Conservation (phyloP, 768 basidiomycete species). For the Tulasnella sp. region DNA sequence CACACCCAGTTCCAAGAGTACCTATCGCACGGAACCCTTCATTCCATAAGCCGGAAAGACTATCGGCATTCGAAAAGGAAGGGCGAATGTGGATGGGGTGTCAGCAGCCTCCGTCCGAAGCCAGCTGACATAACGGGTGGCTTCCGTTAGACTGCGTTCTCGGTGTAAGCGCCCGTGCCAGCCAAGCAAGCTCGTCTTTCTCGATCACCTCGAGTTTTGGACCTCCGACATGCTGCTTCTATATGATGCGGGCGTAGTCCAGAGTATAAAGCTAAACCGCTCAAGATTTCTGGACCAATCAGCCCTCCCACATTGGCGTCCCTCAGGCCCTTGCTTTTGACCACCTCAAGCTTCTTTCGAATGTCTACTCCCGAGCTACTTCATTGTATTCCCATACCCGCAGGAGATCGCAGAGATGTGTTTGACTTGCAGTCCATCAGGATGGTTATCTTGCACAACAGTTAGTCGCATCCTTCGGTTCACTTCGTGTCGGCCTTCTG, state of each 20-base stretch:
- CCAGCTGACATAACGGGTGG: not conserved
- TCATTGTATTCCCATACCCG: constrained; percentile 22
- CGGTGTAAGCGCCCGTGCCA: not conserved
- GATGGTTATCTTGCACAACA: constrained; percentile 31
- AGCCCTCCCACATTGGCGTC: not conserved
- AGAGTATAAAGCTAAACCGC: not conserved
- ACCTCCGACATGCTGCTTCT: not conserved
- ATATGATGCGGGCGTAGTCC: not conserved
- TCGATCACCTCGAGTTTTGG: not conserved
- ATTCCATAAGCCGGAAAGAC: not conserved
- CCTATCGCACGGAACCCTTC: not conserved
- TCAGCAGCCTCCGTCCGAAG: not conserved
- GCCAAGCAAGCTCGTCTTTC: not conserved
- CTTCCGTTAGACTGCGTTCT: not conserved
- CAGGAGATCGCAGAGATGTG: constrained; percentile 14
- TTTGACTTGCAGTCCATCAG: constrained; percentile 25
- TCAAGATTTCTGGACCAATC: not conserved
- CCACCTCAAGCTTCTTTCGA: no score
- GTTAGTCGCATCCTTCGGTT: not conserved
- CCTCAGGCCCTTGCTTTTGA: not conserved
- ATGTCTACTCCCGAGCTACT: not conserved
- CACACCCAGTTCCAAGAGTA: not conserved
- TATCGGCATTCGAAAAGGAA: not conserved
- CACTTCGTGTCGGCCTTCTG: no score
- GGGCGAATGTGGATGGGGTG: not conserved